Evolutionary conservation across 345 rosid species (phyloP), one percentile per base, ranked within the genome.

Genomic region (Viola odorata): DNA sequence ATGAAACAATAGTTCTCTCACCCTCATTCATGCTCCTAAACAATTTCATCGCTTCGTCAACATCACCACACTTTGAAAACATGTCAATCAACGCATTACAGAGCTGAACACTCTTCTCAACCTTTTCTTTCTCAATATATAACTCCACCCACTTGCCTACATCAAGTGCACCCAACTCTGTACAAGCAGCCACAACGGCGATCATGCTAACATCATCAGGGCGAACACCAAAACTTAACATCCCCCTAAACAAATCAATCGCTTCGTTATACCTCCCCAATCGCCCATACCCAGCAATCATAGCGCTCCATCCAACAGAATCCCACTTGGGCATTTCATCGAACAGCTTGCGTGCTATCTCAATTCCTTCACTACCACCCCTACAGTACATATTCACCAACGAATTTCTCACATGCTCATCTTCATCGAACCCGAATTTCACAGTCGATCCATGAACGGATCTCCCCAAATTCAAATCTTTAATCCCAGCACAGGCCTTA

Each of bases 201-300:
- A 81, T 71, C 82, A 81, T 73, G 13, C 81, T 81, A n/a, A 81
- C 68, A 75, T 79, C 84, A 68, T 84, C 86, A 13, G 84, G 85
- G 47, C 73, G 52, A 72, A 77, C 69, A 15, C 75, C 73, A 0
- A 55, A 62, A 50, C 69, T 63, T 66, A 79, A 81, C 86, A 84
- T 81, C 58, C 67, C 61, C 64, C 86, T 71, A 66, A 81, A 81
- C 75, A 84, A 70, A 5, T 44, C 67, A 58, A 81, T 53, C 0
- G 89, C 83, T 55, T 75, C 81, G 3, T 60, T 63, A 0, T 75
- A 69, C 64, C 47, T 59, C 15, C 83, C 78, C 48, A 68, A 58
- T 14, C 80, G 79, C 8, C 72, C 76, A 52, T 76, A 80, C 49
- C 84, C 83, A 23, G 83, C 81, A 37, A 84, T 81, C 78, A 81